These are phyloP conservation scores for Dioszegia hungarica DNA, from an alignment of 768 basidiomycete species.

Conservation along the genomic window DNA sequence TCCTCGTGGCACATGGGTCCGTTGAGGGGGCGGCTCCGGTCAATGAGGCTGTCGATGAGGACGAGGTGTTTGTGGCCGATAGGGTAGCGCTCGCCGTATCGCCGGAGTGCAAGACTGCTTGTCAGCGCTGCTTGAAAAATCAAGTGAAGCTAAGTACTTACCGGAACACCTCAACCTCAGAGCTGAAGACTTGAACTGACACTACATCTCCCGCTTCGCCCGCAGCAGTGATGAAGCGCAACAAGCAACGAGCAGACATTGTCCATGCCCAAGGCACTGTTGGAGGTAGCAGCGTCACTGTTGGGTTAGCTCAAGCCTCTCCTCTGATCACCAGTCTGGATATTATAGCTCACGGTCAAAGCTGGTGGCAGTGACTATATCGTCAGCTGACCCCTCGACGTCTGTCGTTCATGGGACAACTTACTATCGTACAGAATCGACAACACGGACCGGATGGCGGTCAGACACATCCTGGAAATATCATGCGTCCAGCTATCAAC, in stretches of 20 bases:
- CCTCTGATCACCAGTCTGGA: neutral
- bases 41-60: conserved; percentile 17
- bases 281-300: conserved; percentile 32
- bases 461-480: conserved; percentile 23
- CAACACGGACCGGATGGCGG: conserved; percentile 31
- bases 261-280: conserved; percentile 21
- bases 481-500: conserved; percentile 34
- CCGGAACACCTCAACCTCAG: conserved; percentile 39
- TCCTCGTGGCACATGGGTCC: conserved; percentile 17
- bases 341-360: conserved; percentile 34
- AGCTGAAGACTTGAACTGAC: conserved; percentile 29
- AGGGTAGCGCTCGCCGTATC: conserved; percentile 31
- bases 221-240: conserved; percentile 34
- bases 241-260: conserved; percentile 15
- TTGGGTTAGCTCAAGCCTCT: conserved; percentile 9
- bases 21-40: conserved; percentile 20
- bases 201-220: conserved; percentile 21
- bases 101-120: conserved; percentile 21
- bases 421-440: conserved; percentile 42
- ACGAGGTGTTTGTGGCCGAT: conserved; percentile 22
- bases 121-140: neutral
- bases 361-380: conserved; percentile 32
- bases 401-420: neutral
- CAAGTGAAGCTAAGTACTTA: conserved; percentile 6
- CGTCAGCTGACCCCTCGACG: conserved; percentile 3